Conservation (phyloP, 2,329 filamentous ascomycete species). For the Pseudogymnoascus sp. region DNA sequence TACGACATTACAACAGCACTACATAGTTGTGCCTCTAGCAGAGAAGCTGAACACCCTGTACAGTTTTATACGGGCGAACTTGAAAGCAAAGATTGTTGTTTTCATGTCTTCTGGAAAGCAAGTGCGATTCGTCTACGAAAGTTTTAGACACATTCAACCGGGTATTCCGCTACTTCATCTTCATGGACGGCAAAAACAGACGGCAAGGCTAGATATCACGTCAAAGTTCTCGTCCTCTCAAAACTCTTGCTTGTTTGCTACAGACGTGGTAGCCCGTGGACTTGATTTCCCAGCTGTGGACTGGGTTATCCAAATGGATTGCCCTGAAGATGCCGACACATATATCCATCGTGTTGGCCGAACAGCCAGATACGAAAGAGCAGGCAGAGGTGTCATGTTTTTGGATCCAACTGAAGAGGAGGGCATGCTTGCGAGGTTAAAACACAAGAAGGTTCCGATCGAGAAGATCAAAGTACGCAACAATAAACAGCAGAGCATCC, state of each 20-base stretch:
- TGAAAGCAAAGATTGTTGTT: slow-evolving; percentile 91
- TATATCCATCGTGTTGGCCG: slow-evolving; percentile 95
- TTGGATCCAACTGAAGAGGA: slow-evolving; percentile 85
- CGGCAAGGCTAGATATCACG: slow-evolving; percentile 80
- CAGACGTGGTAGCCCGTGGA: slow-evolving; percentile 88
- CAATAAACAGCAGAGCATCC: slow-evolving; percentile 82
- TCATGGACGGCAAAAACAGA: slow-evolving; percentile 88
- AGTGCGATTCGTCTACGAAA: slow-evolving; percentile 91
- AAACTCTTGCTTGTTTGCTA: slow-evolving; percentile 84
- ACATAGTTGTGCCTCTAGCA: slow-evolving; percentile 73
- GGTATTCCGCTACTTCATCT: slow-evolving; percentile 90
- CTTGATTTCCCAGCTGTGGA: slow-evolving; percentile 95
- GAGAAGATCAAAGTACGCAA: slow-evolving; percentile 78
- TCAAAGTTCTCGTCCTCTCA: slow-evolving; percentile 73
- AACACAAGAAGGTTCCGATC: slow-evolving; percentile 84
- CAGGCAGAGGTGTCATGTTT: slow-evolving; percentile 83
- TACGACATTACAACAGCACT: slow-evolving; percentile 78
- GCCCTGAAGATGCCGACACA: slow-evolving; percentile 91
- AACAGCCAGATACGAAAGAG: slow-evolving; percentile 85
- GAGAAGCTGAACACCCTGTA: slow-evolving; percentile 90
- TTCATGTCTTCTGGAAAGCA: slow-evolving; percentile 95
- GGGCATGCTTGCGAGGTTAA: slow-evolving; percentile 79
- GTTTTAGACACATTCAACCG: slow-evolving; percentile 85
- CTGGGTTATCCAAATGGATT: slow-evolving; percentile 98
- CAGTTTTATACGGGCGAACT: slow-evolving; percentile 82